Percentiles rank a stretch among this genome's conserved stretches.
phyloP scores from a whole-genome alignment of 768 basidiomycete species.

The Galerina marginata region DNA sequence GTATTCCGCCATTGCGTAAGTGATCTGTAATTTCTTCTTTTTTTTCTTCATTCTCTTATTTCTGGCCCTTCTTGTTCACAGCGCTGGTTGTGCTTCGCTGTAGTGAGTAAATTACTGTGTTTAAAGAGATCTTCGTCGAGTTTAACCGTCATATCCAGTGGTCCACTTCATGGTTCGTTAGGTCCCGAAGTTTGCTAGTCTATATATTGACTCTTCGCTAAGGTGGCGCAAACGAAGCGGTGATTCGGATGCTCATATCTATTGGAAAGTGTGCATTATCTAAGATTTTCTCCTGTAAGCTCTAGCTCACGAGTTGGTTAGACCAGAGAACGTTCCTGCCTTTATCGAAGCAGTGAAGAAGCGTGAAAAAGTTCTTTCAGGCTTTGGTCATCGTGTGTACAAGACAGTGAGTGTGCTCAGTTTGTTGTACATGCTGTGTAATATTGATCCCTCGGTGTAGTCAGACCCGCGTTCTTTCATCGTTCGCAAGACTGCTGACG shows the following conservation, averaged over 20 bases:
- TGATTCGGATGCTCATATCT: slow-evolving; percentile 90
- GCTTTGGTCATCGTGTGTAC: slow-evolving; percentile 80
- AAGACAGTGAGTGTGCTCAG: slow-evolving; percentile 36
- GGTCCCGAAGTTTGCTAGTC: neutral
- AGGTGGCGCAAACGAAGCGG: slow-evolving; percentile 93
- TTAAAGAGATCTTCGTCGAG: neutral
- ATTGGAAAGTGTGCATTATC: slow-evolving; percentile 72
- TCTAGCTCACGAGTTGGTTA: slow-evolving; percentile 27
- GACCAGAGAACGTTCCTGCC: slow-evolving; percentile 82
- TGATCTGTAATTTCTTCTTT: neutral
- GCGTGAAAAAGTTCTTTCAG: slow-evolving; percentile 87
- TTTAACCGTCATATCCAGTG: slow-evolving; percentile 42
- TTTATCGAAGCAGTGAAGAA: slow-evolving; percentile 89
- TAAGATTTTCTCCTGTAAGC: neutral
- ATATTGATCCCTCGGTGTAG: slow-evolving; percentile 37
- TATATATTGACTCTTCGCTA: slow-evolving; percentile 13
- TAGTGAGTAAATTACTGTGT: slow-evolving; percentile 61
- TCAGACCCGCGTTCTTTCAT: slow-evolving; percentile 93
- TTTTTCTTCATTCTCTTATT: neutral
- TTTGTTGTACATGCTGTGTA: neutral
- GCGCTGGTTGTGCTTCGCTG: slow-evolving; percentile 85
- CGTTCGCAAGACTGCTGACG: slow-evolving; percentile 87
- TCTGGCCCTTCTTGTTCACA: slow-evolving; percentile 26
- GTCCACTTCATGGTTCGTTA: slow-evolving; percentile 68
- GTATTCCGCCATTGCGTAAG: slow-evolving; percentile 82